phyloP scores from a whole-genome alignment of 2,329 filamentous ascomycete genomes.

The Fusarium camptoceras region DNA sequence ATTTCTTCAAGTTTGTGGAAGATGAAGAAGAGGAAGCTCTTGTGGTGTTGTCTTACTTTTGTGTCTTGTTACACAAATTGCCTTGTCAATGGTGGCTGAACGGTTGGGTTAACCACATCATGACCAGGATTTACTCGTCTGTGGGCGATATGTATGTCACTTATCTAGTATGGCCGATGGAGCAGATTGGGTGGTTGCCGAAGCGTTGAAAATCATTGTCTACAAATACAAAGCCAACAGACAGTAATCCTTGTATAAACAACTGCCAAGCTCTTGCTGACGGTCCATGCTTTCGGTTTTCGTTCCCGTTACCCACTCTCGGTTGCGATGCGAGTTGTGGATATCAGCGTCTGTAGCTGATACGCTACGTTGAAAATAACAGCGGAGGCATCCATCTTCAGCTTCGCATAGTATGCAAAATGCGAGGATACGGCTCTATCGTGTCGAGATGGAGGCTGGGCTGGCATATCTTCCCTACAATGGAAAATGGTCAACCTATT shows the following conservation, averaged over 20 bases:
- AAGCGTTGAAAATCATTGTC: neutral
- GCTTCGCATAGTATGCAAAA: neutral
- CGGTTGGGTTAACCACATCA: neutral
- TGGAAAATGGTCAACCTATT: too few relatives aligned
- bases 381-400: too few relatives aligned
- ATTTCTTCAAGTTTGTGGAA: neutral
- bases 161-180: neutral
- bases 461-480: too few relatives aligned
- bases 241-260: neutral
- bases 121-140: neutral
- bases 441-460: neutral
- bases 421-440: neutral
- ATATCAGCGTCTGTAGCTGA: accelerated
- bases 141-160: neutral
- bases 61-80: too few relatives aligned
- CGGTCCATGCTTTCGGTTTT: neutral
- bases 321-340: neutral
- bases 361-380: neutral
- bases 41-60: neutral
- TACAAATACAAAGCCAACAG: neutral
- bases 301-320: neutral
- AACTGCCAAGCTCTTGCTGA: neutral
- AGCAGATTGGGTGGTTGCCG: neutral
- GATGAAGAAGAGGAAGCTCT: neutral
- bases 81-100: too few relatives aligned